These are phyloP conservation scores for Colletotrichum camelliae DNA, from an alignment of 2,329 filamentous ascomycete species.

Conservation along the genomic window DNA sequence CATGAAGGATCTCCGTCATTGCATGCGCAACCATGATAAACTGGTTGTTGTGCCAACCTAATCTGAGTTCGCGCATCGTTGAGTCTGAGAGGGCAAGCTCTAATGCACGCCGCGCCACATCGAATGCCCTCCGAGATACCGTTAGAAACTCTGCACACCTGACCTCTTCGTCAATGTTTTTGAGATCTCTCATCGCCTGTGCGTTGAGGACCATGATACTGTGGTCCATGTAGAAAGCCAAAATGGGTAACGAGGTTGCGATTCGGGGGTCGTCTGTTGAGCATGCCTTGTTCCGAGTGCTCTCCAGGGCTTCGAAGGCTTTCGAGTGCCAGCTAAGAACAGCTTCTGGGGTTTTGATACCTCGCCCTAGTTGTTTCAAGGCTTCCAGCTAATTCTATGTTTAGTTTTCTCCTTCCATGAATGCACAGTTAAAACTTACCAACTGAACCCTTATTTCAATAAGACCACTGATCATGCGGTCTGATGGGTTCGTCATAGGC, in stretches of 20 bases:
- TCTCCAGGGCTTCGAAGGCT: constrained; percentile 15
- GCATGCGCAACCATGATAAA: constrained; percentile 29
- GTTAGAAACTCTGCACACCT: not conserved
- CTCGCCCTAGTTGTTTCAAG: constrained; percentile 14
- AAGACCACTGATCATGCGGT: constrained; percentile 28
- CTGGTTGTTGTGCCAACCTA: constrained; percentile 31
- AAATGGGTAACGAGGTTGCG: constrained; percentile 12
- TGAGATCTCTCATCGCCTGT: constrained; percentile 27
- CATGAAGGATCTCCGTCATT: constrained; percentile 25
- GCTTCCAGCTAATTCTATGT: not conserved
- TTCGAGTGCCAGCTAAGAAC: constrained; percentile 25
- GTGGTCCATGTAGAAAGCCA: constrained; percentile 30
- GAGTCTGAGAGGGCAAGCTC: not conserved
- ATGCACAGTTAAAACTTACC: not conserved
- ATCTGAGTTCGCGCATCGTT: constrained; percentile 20
- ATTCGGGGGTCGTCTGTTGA: not conserved
- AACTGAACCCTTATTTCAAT: constrained; percentile 26
- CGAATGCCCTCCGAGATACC: not conserved
- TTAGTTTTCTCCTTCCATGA: not conserved
- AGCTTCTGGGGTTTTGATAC: constrained; percentile 20
- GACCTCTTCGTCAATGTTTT: constrained; percentile 17
- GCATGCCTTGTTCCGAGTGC: not conserved
- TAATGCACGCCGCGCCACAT: not conserved
- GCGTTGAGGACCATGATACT: constrained; percentile 30
- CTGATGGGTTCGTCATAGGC: constrained; percentile 22